These are phyloP conservation scores for Salvia miltiorrhiza DNA, from an alignment of 257 asterid species.

Conservation along the genomic window DNA sequence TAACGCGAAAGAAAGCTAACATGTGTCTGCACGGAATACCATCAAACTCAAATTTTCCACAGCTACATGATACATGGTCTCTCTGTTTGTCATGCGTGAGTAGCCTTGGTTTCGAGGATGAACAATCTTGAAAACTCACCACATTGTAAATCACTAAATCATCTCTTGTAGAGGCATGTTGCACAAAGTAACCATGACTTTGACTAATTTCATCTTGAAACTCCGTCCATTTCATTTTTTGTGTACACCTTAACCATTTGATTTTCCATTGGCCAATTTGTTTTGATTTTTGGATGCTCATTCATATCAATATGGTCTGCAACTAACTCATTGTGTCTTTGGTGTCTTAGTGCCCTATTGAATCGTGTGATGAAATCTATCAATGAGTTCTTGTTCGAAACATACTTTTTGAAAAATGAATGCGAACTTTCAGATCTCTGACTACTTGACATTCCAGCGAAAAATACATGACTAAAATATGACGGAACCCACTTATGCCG, in stretches of 20 bases:
- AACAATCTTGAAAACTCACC: not conserved
- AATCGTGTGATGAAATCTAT: no score
- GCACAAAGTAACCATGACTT: not conserved
- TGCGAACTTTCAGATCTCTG: not conserved
- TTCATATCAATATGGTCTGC: not conserved
- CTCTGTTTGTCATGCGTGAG: not conserved
- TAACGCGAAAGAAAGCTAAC: not conserved
- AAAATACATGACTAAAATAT: not conserved
- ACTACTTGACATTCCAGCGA: not conserved
- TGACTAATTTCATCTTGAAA: not conserved
- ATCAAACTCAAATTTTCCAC: not conserved
- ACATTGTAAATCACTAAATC: not conserved
- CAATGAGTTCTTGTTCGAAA: no score
- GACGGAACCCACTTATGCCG: not conserved
- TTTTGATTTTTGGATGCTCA: not conserved
- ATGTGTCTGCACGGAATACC: not conserved
- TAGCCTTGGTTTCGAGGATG: not conserved
- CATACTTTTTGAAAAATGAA: not conserved
- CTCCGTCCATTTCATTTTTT: not conserved
- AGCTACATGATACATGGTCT: not conserved
- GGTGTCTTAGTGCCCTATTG: not conserved
- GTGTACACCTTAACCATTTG: not conserved
- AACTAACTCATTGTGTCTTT: not conserved
- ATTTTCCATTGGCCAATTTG: not conserved
- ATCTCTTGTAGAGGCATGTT: not conserved